Evolutionary conservation across 1,284 basidiomycete species (phyloP), one percentile per base, ranked within the genome.

Genomic region (Melampsora occidentalis): DNA sequence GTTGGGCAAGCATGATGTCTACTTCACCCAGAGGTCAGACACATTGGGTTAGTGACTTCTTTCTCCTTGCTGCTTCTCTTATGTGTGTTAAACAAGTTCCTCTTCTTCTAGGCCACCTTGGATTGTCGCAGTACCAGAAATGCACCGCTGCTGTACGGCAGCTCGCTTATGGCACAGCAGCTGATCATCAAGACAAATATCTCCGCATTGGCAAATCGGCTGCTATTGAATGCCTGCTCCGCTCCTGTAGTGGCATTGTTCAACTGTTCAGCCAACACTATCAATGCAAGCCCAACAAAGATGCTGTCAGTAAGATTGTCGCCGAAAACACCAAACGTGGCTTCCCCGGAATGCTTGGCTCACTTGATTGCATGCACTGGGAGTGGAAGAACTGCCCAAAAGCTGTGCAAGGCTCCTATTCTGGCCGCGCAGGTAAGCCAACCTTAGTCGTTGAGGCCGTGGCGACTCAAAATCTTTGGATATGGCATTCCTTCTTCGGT

Each of bases 351-450:
- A 62, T 35, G 35, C 39, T 71, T 2, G 69, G 49, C 4, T 18
- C 28, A 1, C 25, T 69, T 2, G 49, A 57, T 35, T 51, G 68
- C 16, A 69, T 57, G 69, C 59, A 71, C 42, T 71, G 59, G 69
- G 39, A 16, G 20, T 61, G 69, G 69, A 71, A 71, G 42, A 71
- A 71, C 49, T 69, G 51, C 14, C 68, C 53, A 2, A 14, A 51
- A 2, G 68, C 46, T 1, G 35, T 18, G 10, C 31, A 35, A 25
- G 69, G 69, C 1, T 57, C 62, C 35, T 71, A 62, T 22, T 48
- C 20, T 35, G 59, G 69, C 1, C 59, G 61, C 22, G 57, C 42
- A 53, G 51, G 39, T 48, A 2, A 10, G 1, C 62, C 71, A 31
- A 65, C 25, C 1, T 46, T 72, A 3, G 35, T 72, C 4, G 14